A percentile compares a stretch with the other conserved stretches of the same genome.
These are phyloP conservation scores for Penicillium argentinense DNA, from an alignment of 495 filamentous ascomycete species.

Conservation along the genomic window DNA sequence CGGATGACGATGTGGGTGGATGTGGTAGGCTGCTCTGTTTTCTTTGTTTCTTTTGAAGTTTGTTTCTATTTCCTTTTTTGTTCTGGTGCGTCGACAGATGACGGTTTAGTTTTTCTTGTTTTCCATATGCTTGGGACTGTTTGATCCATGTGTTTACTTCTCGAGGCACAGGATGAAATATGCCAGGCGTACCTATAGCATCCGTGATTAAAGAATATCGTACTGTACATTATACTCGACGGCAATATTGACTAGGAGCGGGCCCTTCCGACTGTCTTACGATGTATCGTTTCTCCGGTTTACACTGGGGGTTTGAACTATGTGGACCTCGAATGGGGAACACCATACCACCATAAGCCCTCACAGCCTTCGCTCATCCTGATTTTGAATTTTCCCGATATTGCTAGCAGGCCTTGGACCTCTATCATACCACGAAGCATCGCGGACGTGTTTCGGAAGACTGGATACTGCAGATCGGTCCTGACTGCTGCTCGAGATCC, in stretches of 20 bases:
- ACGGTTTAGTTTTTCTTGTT: no score
- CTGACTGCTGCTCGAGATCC: neutral
- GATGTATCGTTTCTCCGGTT: constrained; percentile 2
- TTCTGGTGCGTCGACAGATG: no score
- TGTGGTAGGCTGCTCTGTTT: constrained; percentile 4
- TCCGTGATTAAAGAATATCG: no score
- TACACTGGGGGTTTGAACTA: neutral
- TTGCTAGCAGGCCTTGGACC: neutral
- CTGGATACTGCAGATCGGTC: constrained; percentile 8
- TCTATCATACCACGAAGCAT: constrained; percentile 8
- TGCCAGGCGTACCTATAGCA: no score
- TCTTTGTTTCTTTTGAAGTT: no score
- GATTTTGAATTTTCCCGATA: neutral
- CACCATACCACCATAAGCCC: neutral
- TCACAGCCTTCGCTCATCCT: no score
- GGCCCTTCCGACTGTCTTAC: no score
- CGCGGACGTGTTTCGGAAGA: constrained; percentile 8
- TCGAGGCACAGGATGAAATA: neutral
- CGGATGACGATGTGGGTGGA: constrained; percentile 12
- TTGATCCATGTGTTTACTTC: no score
- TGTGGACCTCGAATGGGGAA: constrained; percentile 1
- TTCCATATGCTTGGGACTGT: no score
- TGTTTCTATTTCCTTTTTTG: no score
- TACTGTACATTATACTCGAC: no score
- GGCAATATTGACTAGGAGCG: no score